Conservation (phyloP, 306 rosid species). For the Prosopis cineraria region DNA sequence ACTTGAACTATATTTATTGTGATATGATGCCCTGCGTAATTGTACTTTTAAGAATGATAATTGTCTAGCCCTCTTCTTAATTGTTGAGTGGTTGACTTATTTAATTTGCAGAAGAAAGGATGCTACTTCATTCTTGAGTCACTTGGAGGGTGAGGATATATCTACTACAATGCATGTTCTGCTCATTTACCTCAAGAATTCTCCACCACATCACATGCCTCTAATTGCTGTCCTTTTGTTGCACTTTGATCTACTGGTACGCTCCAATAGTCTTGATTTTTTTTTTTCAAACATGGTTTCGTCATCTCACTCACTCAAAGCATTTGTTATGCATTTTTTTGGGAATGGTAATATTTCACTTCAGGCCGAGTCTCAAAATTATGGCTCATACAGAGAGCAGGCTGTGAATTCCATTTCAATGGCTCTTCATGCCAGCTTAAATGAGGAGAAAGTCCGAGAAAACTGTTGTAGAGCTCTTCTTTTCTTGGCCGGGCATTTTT, state of each 20-base stretch:
- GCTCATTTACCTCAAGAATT: conserved; percentile 45
- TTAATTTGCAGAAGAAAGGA: conserved; percentile 49
- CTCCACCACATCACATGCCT: conserved; percentile 47
- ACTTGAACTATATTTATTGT: neutral
- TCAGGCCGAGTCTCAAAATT: conserved; percentile 60
- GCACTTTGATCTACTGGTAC: too few species aligned
- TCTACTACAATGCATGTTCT: conserved; percentile 39
- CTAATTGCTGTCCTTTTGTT: conserved; percentile 52
- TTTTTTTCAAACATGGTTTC: neutral
- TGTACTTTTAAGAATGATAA: neutral
- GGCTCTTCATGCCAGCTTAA: conserved; percentile 67
- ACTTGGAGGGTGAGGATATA: conserved; percentile 45
- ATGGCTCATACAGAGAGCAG: conserved; percentile 53
- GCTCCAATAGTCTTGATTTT: conserved; percentile 6
- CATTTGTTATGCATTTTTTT: neutral
- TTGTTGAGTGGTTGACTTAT: neutral
- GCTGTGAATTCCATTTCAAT: conserved; percentile 63
- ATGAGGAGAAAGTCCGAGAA: conserved; percentile 46
- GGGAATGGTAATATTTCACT: conserved; percentile 20
- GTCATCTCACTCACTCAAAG: neutral
- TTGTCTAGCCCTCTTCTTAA: neutral
- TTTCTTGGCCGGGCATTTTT: too few species aligned
- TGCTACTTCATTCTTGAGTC: conserved; percentile 38
- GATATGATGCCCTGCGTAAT: neutral
- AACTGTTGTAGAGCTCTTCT: conserved; percentile 67